phyloP scores from a whole-genome alignment of 2,329 filamentous ascomycete genomes.

The Penicillium carneum region DNA sequence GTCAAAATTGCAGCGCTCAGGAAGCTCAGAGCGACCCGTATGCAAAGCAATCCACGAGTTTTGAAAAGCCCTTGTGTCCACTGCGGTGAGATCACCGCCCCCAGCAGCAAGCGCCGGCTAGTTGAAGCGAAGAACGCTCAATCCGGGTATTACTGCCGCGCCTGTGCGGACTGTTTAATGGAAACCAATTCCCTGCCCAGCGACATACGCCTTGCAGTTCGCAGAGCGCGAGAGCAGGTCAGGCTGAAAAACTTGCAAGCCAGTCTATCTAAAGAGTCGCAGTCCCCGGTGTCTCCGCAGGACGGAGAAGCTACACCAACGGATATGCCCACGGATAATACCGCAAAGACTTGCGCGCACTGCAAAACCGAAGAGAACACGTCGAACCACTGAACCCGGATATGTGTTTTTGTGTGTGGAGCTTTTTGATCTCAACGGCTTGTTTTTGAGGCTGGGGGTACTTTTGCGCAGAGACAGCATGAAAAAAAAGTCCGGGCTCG shows the following conservation, averaged over 20 bases:
- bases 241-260: conserved; percentile 7
- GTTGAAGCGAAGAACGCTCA: conserved; percentile 7
- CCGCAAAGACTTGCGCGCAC: background rate
- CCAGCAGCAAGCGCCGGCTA: conserved; percentile 18
- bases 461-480: background rate
- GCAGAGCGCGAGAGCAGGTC: conserved; percentile 13
- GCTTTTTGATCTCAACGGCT: background rate
- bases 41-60: background rate
- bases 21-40: conserved; percentile 6
- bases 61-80: conserved; percentile 14
- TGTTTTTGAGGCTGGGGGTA: background rate
- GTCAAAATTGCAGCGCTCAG: conserved; percentile 7
- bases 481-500: background rate
- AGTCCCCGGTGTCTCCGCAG: background rate
- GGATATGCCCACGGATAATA: background rate
- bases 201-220: conserved; percentile 3
- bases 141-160: conserved; percentile 18
- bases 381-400: background rate
- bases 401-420: background rate
- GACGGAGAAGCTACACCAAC: background rate
- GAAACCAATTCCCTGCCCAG: conserved; percentile 7
- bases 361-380: background rate
- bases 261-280: background rate
- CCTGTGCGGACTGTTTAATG: conserved; percentile 6
- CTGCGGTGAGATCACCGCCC: conserved; percentile 12